phyloP scores from a whole-genome alignment of 331 rosid species.

The Malus hybrid region DNA sequence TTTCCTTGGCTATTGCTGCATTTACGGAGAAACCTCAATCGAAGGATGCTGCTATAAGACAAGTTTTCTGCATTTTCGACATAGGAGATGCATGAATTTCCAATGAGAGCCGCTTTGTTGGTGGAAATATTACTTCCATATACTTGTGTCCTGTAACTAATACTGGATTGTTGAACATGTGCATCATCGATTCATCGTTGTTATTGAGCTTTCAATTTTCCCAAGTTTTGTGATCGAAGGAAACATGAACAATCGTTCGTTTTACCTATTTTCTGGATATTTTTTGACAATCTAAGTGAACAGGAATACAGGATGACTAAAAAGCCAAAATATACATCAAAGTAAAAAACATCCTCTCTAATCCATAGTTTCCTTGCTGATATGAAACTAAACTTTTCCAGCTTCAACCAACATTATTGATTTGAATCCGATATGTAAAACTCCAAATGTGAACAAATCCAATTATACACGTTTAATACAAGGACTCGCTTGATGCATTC shows the following conservation, averaged over 20 bases:
- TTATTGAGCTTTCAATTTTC: not conserved
- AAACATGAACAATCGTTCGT: not conserved
- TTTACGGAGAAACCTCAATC: not conserved
- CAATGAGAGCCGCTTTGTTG: constrained; percentile 4
- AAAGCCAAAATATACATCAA: not conserved
- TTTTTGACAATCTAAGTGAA: not conserved
- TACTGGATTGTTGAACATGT: not conserved
- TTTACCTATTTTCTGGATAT: not conserved
- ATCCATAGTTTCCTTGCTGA: constrained; percentile 8
- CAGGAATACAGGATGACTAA: not conserved
- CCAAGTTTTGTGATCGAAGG: not conserved
- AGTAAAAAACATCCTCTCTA: not conserved
- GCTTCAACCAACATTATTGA: not conserved
- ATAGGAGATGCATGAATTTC: constrained; percentile 9
- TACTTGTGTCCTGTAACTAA: constrained; percentile 11
- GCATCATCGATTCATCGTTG: not conserved
- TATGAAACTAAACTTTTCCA: not conserved
- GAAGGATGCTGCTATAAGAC: not conserved
- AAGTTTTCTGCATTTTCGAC: constrained; percentile 10
- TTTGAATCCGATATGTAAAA: constrained; percentile 8
- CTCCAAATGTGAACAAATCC: constrained; percentile 13
- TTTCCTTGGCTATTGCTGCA: constrained; percentile 14
- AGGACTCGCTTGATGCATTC: not conserved
- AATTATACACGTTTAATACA: constrained; percentile 9
- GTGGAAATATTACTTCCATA: constrained; percentile 4